Evolutionary conservation across 192 early-diverging fungal genomes (phyloP), one percentile per base, ranked within the genome.

Genomic region (Backusella liffmaniae): DNA sequence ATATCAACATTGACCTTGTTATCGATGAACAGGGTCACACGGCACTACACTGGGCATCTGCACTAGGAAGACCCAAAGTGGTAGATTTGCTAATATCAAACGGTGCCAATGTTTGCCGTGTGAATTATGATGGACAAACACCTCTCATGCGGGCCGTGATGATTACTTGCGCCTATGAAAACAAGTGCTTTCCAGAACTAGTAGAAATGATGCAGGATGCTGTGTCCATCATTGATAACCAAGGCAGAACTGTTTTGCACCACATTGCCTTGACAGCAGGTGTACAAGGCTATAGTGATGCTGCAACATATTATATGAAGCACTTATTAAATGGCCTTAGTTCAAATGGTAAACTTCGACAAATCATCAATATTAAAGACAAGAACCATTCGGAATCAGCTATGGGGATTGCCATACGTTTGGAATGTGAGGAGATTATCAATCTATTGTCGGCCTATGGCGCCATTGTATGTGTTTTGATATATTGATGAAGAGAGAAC

Each of bases 21-120:
- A 95, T 99, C 71, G 98, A 99, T 73, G 96, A 96, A 56, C 94
- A 94, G 53, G 97, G 97, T 13, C 96, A 99, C 82, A 95, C 96
- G 0, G 89, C 96, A 1, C 83, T 99, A 8, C 98, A 99, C 75
- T 99, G 97, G 97, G 96, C 98, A 13, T 93, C 96, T 1, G 94
- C 97, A 8, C 83, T 99, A 26, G 96, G 91, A 0, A 81, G 92
- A 46, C 86, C 95, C 44, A 84, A 88, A 36, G 85, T 97, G 0
- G 78, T 97, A 21, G 90, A 92, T 35, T 80, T 95, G 29, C 83
- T 99, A 32, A 76, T 99, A 2, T 82, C 89, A 36, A 92, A 88
- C 21, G 92, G 93, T n/a, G 91, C 94, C 6, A 88, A 95, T 77
- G 79, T 91, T 3, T 84, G 84, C 4, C 76, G 84, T 69, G 80